Evolutionary conservation across 1,139 yeast genomes (phyloP).

Genomic region (Suhomyces bokatorum): DNA sequence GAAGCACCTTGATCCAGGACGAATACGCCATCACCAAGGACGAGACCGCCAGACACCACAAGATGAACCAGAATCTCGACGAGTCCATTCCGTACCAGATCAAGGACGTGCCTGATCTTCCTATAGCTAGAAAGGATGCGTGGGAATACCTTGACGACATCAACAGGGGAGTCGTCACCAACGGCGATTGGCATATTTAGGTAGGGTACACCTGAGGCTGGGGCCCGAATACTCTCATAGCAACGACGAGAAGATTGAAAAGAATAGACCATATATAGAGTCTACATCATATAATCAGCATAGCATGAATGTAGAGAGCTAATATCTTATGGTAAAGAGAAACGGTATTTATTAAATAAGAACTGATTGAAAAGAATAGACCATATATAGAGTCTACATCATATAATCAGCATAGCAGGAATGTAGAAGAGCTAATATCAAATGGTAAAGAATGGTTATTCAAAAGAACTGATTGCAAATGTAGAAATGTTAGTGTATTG

Average conservation of each 20-base stretch:
- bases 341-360: no score
- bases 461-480: no score
- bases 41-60: constrained; percentile 26
- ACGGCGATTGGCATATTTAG: constrained; percentile 27
- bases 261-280: no score
- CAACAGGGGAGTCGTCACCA: constrained; percentile 20
- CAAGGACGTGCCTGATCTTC: constrained; percentile 27
- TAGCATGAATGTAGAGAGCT: no score
- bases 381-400: no score
- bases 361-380: no score
- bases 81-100: constrained; percentile 22
- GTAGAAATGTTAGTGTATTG: no score
- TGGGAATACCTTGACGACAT: constrained; percentile 44
- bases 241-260: background rate
- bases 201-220: background rate
- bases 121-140: constrained; percentile 39
- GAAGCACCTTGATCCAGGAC: constrained; percentile 29
- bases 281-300: no score
- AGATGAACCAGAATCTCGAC: constrained; percentile 30
- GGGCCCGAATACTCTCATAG: background rate
- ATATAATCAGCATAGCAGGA: no score
- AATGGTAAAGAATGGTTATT: no score
- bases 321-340: no score
- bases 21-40: constrained; percentile 33
- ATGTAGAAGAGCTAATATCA: no score